Percentiles rank a stretch among this genome's conserved stretches.
Evolutionary conservation across 2,329 filamentous ascomycete species (phyloP).

Genomic region (Ceratocystis smalleyi): DNA sequence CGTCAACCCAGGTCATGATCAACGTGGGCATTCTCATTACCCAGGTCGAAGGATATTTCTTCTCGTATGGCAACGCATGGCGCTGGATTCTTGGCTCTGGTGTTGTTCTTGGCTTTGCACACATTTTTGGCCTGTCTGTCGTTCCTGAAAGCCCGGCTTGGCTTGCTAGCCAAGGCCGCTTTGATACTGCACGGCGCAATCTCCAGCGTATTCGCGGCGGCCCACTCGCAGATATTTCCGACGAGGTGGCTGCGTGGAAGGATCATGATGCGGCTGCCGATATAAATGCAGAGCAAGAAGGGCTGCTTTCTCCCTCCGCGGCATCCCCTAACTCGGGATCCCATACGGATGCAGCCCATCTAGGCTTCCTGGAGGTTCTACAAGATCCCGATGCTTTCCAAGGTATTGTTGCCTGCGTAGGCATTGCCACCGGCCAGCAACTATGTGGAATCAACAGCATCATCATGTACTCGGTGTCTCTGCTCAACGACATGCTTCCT

Average conservation of each 20-base stretch:
- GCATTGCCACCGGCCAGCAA: slow-evolving; percentile 86
- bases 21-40: slow-evolving; percentile 78
- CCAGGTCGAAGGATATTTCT: slow-evolving; percentile 72
- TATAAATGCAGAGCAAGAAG: slow-evolving; percentile 49
- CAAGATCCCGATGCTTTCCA: slow-evolving; percentile 52
- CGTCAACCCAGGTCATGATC: slow-evolving; percentile 83
- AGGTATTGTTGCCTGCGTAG: slow-evolving; percentile 68
- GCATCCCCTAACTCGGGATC: not conserved
- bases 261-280: slow-evolving; percentile 24
- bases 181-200: slow-evolving; percentile 45
- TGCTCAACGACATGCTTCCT: slow-evolving; percentile 66
- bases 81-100: slow-evolving; percentile 65
- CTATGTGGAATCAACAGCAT: slow-evolving; percentile 91
- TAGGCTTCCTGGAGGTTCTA: slow-evolving; percentile 51
- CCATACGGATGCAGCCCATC: slow-evolving; percentile 24
- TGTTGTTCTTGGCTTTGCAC: slow-evolving; percentile 48
- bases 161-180: slow-evolving; percentile 54
- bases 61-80: slow-evolving; percentile 70
- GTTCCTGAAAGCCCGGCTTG: slow-evolving; percentile 80
- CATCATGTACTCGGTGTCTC: slow-evolving; percentile 93
- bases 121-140: slow-evolving; percentile 56
- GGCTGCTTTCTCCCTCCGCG: slow-evolving; percentile 37
- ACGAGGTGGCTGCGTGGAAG: slow-evolving; percentile 51
- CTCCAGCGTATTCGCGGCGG: slow-evolving; percentile 71
- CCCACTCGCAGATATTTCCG: slow-evolving; percentile 47